Evolutionary conservation across 73 alveolate species (phyloP).

Genomic region (Paramecium sexaurelia): DNA sequence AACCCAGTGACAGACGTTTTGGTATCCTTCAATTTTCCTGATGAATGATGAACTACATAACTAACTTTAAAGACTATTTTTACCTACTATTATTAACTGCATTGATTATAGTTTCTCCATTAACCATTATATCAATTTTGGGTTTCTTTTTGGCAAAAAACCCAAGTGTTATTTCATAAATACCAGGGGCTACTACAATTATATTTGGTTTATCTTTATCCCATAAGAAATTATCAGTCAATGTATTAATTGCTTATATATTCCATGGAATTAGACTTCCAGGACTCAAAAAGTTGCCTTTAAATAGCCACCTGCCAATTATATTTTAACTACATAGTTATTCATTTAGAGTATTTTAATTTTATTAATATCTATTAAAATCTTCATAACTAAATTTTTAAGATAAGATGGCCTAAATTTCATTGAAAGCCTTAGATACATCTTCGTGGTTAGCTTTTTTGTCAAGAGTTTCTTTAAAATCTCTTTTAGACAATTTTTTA

Average conservation of each 20-base stretch:
- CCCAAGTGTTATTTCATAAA: slow-evolving; percentile 94
- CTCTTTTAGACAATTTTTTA: slow-evolving; percentile 8
- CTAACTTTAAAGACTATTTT: slow-evolving; percentile 39
- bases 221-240: slow-evolving; percentile 98
- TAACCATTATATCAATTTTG: slow-evolving; percentile 86
- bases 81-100: slow-evolving; percentile 73
- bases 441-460: slow-evolving; percentile 79
- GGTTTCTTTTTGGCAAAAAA: slow-evolving; percentile 96
- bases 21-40: slow-evolving; percentile 90
- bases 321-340: slow-evolving; percentile 93
- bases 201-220: slow-evolving; percentile 92
- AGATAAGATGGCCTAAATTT: slow-evolving; percentile 84
- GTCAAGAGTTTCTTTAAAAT: slow-evolving; percentile 1
- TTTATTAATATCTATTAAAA: slow-evolving; percentile 75
- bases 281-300: slow-evolving; percentile 87
- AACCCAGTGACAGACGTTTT: slow-evolving; percentile 94
- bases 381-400: slow-evolving; percentile 75
- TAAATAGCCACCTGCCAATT: slow-evolving; percentile 97
- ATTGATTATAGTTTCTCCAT: slow-evolving; percentile 94
- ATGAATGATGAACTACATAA: slow-evolving; percentile 82
- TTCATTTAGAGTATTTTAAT: slow-evolving; percentile 88
- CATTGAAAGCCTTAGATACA: slow-evolving; percentile 79
- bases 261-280: slow-evolving; percentile 96
- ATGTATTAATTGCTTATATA: slow-evolving; percentile 90
- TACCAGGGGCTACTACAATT: slow-evolving; percentile 94